Percentiles rank a stretch among this genome's conserved stretches.
These are phyloP conservation scores for Sporormia fimetaria DNA, from an alignment of 495 filamentous ascomycete species.

Conservation along the genomic window DNA sequence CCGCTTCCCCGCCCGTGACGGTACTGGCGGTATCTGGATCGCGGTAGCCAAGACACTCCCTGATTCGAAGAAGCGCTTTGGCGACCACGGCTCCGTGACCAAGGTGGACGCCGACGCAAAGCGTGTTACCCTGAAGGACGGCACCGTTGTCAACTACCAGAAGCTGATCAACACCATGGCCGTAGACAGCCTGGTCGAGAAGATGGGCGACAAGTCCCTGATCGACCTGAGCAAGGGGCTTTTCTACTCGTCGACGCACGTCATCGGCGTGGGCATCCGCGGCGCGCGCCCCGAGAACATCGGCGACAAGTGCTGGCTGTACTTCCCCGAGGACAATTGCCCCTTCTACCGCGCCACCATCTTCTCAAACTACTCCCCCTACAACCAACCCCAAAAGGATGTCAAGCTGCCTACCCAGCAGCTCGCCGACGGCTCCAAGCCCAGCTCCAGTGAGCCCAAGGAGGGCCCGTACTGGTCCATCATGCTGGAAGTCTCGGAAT, in stretches of 20 bases:
- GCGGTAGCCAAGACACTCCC: slow-evolving; percentile 90
- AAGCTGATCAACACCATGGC: slow-evolving; percentile 96
- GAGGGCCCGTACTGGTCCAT: slow-evolving; percentile 98
- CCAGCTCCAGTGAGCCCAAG: slow-evolving; percentile 53
- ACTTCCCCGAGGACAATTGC: slow-evolving; percentile 98
- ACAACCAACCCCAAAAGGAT: slow-evolving; percentile 81
- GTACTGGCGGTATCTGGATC: slow-evolving; percentile 98
- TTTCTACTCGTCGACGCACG: slow-evolving; percentile 95
- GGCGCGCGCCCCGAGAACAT: slow-evolving; percentile 89
- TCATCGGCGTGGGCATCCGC: slow-evolving; percentile 91
- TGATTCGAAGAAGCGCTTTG: slow-evolving; percentile 80
- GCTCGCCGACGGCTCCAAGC: slow-evolving; percentile 73
- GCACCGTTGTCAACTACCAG: slow-evolving; percentile 80
- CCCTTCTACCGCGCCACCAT: slow-evolving; percentile 99
- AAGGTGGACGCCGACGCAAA: slow-evolving; percentile 79
- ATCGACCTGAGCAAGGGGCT: slow-evolving; percentile 76
- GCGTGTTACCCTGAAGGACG: slow-evolving; percentile 69
- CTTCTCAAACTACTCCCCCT: slow-evolving; percentile 99
- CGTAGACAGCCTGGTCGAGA: slow-evolving; percentile 77
- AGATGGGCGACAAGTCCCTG: slow-evolving; percentile 78
- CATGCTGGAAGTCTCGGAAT: slow-evolving; percentile 98
- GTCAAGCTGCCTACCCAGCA: slow-evolving; percentile 80
- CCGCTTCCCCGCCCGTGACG: slow-evolving; percentile 91
- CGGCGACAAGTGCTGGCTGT: slow-evolving; percentile 99
- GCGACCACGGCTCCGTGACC: slow-evolving; percentile 69